These are phyloP conservation scores for Gastrolobium villosum DNA, from an alignment of 306 rosid species.

Conservation along the genomic window DNA sequence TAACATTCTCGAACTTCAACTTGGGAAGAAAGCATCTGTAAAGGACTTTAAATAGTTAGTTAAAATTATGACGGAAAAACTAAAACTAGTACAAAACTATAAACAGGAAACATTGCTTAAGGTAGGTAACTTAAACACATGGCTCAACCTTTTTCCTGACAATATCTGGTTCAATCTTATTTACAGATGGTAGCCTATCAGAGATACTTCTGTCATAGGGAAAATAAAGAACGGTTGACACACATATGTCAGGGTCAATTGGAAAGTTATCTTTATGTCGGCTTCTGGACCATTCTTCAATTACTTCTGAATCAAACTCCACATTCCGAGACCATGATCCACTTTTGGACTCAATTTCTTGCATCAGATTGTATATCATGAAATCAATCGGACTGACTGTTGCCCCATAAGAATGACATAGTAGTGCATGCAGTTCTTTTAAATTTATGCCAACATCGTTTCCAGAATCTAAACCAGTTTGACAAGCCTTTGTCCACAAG, in stretches of 20 bases:
- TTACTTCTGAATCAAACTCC: slow-evolving; percentile 63
- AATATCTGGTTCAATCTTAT: slow-evolving; percentile 47
- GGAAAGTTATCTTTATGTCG: slow-evolving; percentile 74
- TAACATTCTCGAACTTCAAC: slow-evolving; percentile 60
- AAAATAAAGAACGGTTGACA: slow-evolving; percentile 78
- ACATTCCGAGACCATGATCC: slow-evolving; percentile 50
- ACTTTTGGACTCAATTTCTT: slow-evolving; percentile 68
- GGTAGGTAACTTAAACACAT: slow-evolving; percentile 39
- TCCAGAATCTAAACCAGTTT: slow-evolving; percentile 56
- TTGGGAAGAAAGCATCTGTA: slow-evolving; percentile 57
- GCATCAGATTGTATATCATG: slow-evolving; percentile 70
- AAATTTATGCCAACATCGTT: slow-evolving; percentile 66
- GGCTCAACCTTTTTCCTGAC: slow-evolving; percentile 56
- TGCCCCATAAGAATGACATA: slow-evolving; percentile 77
- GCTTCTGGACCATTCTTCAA: slow-evolving; percentile 67
- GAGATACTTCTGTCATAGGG: slow-evolving; percentile 69
- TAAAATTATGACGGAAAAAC: slow-evolving; percentile 40
- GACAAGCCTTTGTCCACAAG: slow-evolving; percentile 51
- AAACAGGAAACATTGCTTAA: slow-evolving; percentile 31
- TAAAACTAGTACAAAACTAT: slow-evolving; percentile 40
- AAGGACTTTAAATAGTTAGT: slow-evolving; percentile 46
- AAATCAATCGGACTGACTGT: slow-evolving; percentile 69
- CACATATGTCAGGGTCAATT: slow-evolving; percentile 78
- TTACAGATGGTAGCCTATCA: slow-evolving; percentile 54
- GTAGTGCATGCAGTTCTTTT: slow-evolving; percentile 68